phyloP scores from a whole-genome alignment of 1,284 basidiomycete species.

The Phaffia rhodozyma region DNA sequence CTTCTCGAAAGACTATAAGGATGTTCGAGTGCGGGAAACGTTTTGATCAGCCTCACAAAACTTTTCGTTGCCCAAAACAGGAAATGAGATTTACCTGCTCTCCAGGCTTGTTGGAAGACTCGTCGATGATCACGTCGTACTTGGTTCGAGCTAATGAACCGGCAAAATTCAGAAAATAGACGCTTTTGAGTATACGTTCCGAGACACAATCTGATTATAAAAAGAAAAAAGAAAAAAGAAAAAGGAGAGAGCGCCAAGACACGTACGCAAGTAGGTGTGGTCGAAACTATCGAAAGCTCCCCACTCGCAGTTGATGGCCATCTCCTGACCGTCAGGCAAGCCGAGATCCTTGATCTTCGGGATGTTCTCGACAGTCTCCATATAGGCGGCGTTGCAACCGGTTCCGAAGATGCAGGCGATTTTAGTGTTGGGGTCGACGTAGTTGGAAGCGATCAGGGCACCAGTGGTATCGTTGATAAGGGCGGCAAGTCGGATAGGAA shows the following conservation, averaged over 20 bases:
- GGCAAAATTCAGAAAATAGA: constrained; percentile 3
- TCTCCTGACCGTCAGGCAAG: constrained; percentile 54
- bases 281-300: constrained; percentile 95
- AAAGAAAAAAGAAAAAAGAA: no score
- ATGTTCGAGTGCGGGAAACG: background rate
- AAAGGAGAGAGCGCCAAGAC: background rate
- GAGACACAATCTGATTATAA: no score
- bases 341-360: constrained; percentile 63
- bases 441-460: constrained; percentile 91
- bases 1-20: constrained; percentile 53
- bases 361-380: constrained; percentile 72
- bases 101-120: constrained; percentile 87
- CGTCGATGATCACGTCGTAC: constrained; percentile 86
- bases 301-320: constrained; percentile 80
- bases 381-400: constrained; percentile 95
- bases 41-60: no score
- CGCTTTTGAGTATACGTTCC: no score
- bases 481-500: constrained; percentile 64
- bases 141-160: constrained; percentile 55
- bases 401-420: constrained; percentile 97
- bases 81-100: constrained; percentile 56
- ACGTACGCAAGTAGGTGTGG: constrained; percentile 69
- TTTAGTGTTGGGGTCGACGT: constrained; percentile 79
- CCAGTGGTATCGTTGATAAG: constrained; percentile 96
- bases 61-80: background rate